Evolutionary conservation across 108 stramenopile genomes (phyloP).

Genomic region (Seminavis robusta): DNA sequence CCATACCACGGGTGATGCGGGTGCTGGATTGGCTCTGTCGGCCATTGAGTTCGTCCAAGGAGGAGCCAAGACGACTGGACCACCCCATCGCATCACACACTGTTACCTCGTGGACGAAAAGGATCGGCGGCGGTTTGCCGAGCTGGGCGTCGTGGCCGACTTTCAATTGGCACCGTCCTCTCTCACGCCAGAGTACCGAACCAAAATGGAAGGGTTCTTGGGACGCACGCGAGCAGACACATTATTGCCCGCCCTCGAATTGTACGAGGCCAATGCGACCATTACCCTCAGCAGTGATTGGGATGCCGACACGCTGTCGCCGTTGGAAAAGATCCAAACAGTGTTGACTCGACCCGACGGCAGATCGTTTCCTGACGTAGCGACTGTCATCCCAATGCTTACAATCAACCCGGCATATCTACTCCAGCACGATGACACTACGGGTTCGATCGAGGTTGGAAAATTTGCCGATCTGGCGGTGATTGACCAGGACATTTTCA

Average conservation of each 20-base stretch:
- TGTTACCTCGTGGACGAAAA: slow-evolving; percentile 9
- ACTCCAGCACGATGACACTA: slow-evolving; percentile 7
- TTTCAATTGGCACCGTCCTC: slow-evolving; percentile 18
- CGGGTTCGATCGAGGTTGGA: slow-evolving; percentile 16
- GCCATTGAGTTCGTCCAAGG: slow-evolving; percentile 4
- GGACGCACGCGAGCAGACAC: background rate
- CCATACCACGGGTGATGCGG: slow-evolving; percentile 15
- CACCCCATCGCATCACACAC: slow-evolving; percentile 18
- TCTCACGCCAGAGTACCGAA: background rate
- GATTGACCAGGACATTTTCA: too few relatives aligned
- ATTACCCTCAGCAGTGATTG: slow-evolving; percentile 19
- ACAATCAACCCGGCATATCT: too few relatives aligned
- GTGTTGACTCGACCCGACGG: slow-evolving; percentile 9
- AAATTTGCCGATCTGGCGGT: slow-evolving; percentile 18
- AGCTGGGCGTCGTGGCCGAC: slow-evolving; percentile 5
- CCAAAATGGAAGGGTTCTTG: background rate
- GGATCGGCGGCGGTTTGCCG: background rate
- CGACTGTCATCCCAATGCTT: slow-evolving; percentile 9
- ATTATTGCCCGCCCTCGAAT: slow-evolving; percentile 12
- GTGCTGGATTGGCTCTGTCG: slow-evolving; percentile 3
- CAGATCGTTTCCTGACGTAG: slow-evolving; percentile 8
- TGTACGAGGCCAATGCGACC: slow-evolving; percentile 6
- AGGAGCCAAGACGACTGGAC: background rate
- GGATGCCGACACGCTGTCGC: slow-evolving; percentile 19
- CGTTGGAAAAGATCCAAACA: slow-evolving; percentile 9